These are phyloP conservation scores for Ophiostoma himal-ulmi DNA, from an alignment of 2,329 filamentous ascomycete species.

Conservation along the genomic window DNA sequence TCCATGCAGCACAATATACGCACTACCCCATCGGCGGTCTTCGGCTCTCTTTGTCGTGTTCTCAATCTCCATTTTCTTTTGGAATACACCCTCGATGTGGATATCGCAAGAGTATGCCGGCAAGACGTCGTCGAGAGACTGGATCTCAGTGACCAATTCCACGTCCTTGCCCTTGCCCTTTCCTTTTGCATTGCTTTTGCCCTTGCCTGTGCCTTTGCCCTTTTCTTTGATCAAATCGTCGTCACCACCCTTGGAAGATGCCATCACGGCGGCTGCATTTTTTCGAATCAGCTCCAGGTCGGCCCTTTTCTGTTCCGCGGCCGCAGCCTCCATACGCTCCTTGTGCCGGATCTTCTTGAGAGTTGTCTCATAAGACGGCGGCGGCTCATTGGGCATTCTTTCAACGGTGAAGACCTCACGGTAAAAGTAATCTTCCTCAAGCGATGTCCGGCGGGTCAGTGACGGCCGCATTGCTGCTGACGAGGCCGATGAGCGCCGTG, in stretches of 20 bases:
- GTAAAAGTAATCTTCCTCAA: slow-evolving; percentile 52
- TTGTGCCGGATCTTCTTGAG: slow-evolving; percentile 30
- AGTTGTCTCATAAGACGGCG: slow-evolving; percentile 42
- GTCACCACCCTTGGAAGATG: background rate
- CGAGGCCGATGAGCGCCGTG: slow-evolving; percentile 15
- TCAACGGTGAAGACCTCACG: slow-evolving; percentile 46
- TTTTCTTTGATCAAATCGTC: background rate
- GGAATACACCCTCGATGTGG: slow-evolving; percentile 51
- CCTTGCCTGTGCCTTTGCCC: background rate
- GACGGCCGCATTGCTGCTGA: slow-evolving; percentile 28
- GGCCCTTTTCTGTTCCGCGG: slow-evolving; percentile 6
- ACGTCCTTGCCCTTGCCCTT: slow-evolving; percentile 15
- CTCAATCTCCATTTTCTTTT: slow-evolving; percentile 61
- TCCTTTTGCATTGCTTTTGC: slow-evolving; percentile 6
- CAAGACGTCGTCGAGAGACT: slow-evolving; percentile 30
- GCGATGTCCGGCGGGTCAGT: slow-evolving; percentile 43
- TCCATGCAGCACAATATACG: slow-evolving; percentile 59
- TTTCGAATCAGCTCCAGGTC: background rate
- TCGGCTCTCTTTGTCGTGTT: slow-evolving; percentile 57
- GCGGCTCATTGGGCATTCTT: slow-evolving; percentile 41
- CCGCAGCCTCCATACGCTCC: slow-evolving; percentile 23
- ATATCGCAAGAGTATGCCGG: slow-evolving; percentile 55
- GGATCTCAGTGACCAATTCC: background rate
- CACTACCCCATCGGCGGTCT: slow-evolving; percentile 58
- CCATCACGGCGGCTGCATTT: background rate